Conservation (phyloP, 2,329 filamentous ascomycete genomes). For the Curvularia spicifera region DNA sequence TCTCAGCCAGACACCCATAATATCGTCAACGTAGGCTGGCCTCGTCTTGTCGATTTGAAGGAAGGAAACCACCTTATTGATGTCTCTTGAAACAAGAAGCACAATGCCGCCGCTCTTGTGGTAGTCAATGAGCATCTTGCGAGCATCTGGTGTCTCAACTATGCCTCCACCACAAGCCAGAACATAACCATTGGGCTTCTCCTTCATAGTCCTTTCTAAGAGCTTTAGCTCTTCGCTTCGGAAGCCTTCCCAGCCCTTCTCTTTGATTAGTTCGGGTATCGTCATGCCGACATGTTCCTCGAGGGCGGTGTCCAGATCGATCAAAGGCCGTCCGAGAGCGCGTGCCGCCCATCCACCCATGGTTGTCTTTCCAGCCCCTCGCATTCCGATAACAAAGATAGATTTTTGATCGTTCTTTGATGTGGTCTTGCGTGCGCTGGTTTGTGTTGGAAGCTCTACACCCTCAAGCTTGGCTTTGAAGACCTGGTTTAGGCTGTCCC, state of each 20-base stretch:
- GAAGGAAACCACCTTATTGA: conserved; percentile 86
- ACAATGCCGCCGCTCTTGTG: conserved; percentile 80
- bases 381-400: conserved; percentile 95
- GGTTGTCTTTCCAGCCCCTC: conserved; percentile 95
- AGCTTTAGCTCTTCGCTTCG: conserved; percentile 77
- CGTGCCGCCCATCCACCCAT: conserved; percentile 84
- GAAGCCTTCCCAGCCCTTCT: conserved; percentile 86
- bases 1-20: conserved; percentile 87
- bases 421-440: conserved; percentile 40
- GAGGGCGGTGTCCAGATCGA: conserved; percentile 88
- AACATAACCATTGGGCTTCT: conserved; percentile 76
- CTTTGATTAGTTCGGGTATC: conserved; percentile 85
- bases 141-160: conserved; percentile 82
- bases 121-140: conserved; percentile 76
- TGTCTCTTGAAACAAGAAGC: conserved; percentile 84
- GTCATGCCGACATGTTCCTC: conserved; percentile 74
- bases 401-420: conserved; percentile 61
- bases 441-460: conserved; percentile 60
- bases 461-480: conserved; percentile 82
- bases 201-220: conserved; percentile 74
- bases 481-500: conserved; percentile 81
- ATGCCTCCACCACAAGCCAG: conserved; percentile 95
- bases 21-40: conserved; percentile 90
- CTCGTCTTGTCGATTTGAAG: conserved; percentile 86
- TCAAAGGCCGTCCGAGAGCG: conserved; percentile 75